Evolutionary conservation across 441 rosid species (phyloP).

Genomic region (Pelargonium citronellum): DNA sequence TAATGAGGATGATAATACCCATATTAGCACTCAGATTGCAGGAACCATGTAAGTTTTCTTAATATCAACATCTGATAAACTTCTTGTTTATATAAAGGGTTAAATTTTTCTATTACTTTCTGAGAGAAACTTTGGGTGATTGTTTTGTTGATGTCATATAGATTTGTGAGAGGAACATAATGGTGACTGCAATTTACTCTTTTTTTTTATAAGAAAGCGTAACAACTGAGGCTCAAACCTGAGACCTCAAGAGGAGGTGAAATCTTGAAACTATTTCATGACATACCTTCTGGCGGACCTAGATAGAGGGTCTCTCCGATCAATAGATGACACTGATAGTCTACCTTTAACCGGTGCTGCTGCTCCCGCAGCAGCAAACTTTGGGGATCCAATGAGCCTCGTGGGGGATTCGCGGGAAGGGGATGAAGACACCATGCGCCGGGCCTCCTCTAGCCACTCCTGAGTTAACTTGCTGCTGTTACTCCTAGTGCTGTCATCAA

Average conservation of each 20-base stretch:
- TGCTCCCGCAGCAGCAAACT: slow-evolving; percentile 26
- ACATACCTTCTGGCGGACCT: slow-evolving; percentile 68
- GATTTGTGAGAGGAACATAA: no score
- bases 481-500: slow-evolving; percentile 53
- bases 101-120: no score
- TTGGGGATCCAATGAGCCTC: slow-evolving; percentile 36
- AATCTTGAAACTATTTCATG: not conserved
- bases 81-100: no score
- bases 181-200: no score
- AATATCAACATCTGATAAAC: no score
- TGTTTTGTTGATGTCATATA: no score
- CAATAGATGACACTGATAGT: slow-evolving; percentile 31
- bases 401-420: slow-evolving; percentile 42
- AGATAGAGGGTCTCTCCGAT: slow-evolving; percentile 52
- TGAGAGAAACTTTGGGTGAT: no score
- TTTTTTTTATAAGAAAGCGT: no score
- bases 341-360: slow-evolving; percentile 25
- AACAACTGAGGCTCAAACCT: not conserved
- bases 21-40: slow-evolving; percentile 68
- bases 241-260: not conserved
- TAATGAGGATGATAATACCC: slow-evolving; percentile 62
- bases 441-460: slow-evolving; percentile 60
- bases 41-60: slow-evolving; percentile 77
- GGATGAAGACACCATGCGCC: slow-evolving; percentile 43
- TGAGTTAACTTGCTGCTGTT: slow-evolving; percentile 46